These are phyloP conservation scores for Drechslera avenae DNA, from an alignment of 2,329 filamentous ascomycete genomes.

Conservation along the genomic window DNA sequence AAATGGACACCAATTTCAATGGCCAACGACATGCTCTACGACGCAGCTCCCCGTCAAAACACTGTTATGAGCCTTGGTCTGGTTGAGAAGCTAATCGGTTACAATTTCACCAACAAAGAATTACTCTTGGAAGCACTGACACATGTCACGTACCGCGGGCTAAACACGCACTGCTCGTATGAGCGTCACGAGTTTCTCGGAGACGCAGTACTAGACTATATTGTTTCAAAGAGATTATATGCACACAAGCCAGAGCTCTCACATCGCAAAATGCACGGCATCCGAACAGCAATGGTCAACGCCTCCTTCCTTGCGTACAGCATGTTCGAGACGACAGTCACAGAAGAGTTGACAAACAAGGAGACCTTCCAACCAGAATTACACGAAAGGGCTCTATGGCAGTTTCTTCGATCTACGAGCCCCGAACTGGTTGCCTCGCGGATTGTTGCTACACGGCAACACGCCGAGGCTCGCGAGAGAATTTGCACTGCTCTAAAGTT, in stretches of 20 bases:
- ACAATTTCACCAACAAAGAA: constrained; percentile 68
- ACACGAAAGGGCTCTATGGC: constrained; percentile 61
- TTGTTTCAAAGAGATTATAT: constrained; percentile 71
- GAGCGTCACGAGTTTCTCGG: constrained; percentile 89
- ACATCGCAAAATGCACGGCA: constrained; percentile 71
- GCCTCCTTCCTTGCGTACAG: constrained; percentile 79
- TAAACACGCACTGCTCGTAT: constrained; percentile 57
- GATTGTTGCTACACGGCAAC: constrained; percentile 52
- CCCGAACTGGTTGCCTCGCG: constrained; percentile 57
- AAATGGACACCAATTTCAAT: constrained; percentile 42
- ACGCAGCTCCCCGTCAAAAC: constrained; percentile 21
- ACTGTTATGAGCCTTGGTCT: constrained; percentile 30
- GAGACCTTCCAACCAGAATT: constrained; percentile 37
- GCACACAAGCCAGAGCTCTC: constrained; percentile 53
- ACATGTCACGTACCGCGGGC: constrained; percentile 65
- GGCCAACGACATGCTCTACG: constrained; percentile 34
- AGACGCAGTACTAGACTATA: constrained; percentile 80
- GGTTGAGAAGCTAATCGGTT: constrained; percentile 71
- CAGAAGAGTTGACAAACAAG: constrained; percentile 43
- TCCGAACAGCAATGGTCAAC: constrained; percentile 79
- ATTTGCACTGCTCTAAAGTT: constrained; percentile 59
- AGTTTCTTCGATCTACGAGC: constrained; percentile 68
- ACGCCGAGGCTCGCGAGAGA: constrained; percentile 54
- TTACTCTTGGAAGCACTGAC: constrained; percentile 81
- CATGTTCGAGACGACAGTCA: constrained; percentile 63